Conservation (phyloP, 108 stramenopile species). For the Skeletonema costatum region DNA sequence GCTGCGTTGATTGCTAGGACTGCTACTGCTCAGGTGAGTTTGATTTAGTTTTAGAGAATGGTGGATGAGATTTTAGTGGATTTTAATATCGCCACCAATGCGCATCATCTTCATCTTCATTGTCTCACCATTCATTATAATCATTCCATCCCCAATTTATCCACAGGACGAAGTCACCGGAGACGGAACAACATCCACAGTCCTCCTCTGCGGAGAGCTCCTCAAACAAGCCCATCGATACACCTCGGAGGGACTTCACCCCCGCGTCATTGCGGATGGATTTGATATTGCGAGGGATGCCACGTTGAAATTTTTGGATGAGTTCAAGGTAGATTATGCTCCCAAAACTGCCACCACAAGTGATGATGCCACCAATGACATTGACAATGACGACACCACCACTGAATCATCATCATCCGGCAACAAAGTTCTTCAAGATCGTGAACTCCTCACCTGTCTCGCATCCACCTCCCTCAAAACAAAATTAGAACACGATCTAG, state of each 20-base stretch:
- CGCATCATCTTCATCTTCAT: background rate
- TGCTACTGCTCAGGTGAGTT: slow-evolving; percentile 91
- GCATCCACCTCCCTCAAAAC: slow-evolving; percentile 94
- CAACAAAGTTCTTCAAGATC: slow-evolving; percentile 62
- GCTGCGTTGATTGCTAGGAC: slow-evolving; percentile 98
- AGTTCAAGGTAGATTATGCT: slow-evolving; percentile 59
- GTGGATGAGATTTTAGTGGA: background rate
- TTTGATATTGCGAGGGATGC: slow-evolving; percentile 93
- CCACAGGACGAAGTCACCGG: slow-evolving; percentile 88
- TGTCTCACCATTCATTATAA: background rate
- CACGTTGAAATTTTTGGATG: slow-evolving; percentile 83
- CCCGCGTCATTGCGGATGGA: slow-evolving; percentile 96
- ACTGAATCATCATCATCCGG: background rate
- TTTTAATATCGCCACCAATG: background rate
- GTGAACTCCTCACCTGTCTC: slow-evolving; percentile 87
- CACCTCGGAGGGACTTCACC: slow-evolving; percentile 95
- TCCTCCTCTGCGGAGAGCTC: slow-evolving; percentile 96
- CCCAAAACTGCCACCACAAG: background rate
- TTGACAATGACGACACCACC: slow-evolving; percentile 40
- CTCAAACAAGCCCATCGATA: slow-evolving; percentile 95
- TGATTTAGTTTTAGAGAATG: background rate
- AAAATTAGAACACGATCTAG: slow-evolving; percentile 92
- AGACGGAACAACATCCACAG: slow-evolving; percentile 97
- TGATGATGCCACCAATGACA: background rate
- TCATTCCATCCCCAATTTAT: background rate